Evolutionary conservation across 306 rosid species (phyloP).

Genomic region (Inga leiocalycina): DNA sequence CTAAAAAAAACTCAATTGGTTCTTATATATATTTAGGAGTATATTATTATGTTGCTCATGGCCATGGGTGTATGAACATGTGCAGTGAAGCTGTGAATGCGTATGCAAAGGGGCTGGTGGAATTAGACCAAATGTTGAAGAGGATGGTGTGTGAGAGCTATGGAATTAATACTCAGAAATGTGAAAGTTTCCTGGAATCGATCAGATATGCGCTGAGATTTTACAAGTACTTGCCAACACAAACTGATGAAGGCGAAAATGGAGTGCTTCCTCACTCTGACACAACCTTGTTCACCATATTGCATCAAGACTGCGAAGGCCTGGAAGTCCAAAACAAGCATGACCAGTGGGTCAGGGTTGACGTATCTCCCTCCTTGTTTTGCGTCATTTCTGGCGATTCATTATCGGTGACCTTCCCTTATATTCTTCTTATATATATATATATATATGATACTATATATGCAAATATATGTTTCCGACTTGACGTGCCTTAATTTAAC

Average conservation of each 20-base stretch:
- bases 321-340: conserved; percentile 27
- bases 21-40: no score
- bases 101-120: conserved; percentile 24
- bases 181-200: conserved; percentile 27
- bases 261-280: conserved; percentile 35
- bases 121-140: conserved; percentile 23
- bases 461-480: background rate
- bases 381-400: conserved; percentile 33
- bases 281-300: conserved; percentile 31
- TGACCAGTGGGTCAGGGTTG: conserved; percentile 27
- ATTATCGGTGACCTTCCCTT: conserved; percentile 17
- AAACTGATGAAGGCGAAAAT: conserved; percentile 1
- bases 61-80: background rate
- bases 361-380: conserved; percentile 30
- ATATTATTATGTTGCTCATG: background rate
- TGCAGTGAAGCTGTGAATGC: conserved; percentile 27
- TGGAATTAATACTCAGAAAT: conserved; percentile 26
- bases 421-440: no score
- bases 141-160: conserved; percentile 38
- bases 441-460: no score
- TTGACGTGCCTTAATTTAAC: background rate
- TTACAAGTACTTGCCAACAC: conserved; percentile 31
- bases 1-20: no score
- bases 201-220: conserved; percentile 21
- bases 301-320: conserved; percentile 31